Percentiles rank a stretch among this genome's conserved stretches.
phyloP scores from a whole-genome alignment of 805 yeast species.

The Candida glaebosa region DNA sequence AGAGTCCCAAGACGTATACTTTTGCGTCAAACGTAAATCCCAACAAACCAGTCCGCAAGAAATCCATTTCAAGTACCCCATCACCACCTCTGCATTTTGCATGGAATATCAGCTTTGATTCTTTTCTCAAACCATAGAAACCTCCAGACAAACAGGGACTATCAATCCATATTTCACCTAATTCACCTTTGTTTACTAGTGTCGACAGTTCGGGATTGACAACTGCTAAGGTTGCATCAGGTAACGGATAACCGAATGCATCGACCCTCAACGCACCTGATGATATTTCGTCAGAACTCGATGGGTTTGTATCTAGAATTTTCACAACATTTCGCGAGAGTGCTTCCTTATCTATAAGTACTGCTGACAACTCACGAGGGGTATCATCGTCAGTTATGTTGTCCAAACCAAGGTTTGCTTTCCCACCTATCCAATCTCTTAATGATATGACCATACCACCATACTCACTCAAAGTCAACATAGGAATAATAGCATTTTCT shows the following conservation, averaged over 20 bases:
- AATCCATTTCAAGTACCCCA: constrained; percentile 70
- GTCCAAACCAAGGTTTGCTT: constrained; percentile 50
- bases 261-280: constrained; percentile 62
- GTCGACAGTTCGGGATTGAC: constrained; percentile 90
- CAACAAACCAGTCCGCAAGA: constrained; percentile 83
- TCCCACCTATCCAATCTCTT: constrained; percentile 84
- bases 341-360: constrained; percentile 69
- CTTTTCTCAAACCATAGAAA: constrained; percentile 66
- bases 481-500: constrained; percentile 77
- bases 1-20: constrained; percentile 81
- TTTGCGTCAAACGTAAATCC: constrained; percentile 89
- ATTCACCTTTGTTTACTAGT: constrained; percentile 69
- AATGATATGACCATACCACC: constrained; percentile 94
- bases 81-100: constrained; percentile 74
- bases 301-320: constrained; percentile 58
- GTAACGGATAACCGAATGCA: constrained; percentile 91
- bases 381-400: constrained; percentile 31
- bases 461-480: constrained; percentile 84
- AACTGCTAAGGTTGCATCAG: constrained; percentile 89
- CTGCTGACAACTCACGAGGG: constrained; percentile 52
- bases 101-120: constrained; percentile 73
- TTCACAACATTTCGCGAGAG: constrained; percentile 69
- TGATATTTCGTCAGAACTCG: constrained; percentile 40
- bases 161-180: constrained; percentile 98
- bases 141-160: constrained; percentile 90